phyloP scores from a whole-genome alignment of 306 rosid genomes.

The Senna siamea region DNA sequence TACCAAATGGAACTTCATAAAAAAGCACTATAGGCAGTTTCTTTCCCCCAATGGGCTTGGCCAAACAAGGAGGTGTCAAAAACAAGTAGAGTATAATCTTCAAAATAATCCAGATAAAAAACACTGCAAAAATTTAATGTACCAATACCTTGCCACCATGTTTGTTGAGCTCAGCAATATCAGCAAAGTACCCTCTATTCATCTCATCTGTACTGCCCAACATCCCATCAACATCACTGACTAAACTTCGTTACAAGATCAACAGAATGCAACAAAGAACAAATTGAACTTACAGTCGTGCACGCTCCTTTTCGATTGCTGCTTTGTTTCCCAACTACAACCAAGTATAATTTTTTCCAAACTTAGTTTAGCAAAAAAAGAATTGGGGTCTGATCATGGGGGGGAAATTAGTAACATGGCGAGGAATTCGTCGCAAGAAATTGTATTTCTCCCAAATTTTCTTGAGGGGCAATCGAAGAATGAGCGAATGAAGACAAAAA shows the following conservation, averaged over 20 bases:
- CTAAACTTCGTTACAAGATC: slow-evolving; percentile 27
- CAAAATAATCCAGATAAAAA: background rate
- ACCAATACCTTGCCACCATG: slow-evolving; percentile 87
- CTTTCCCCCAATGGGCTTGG: too few species aligned
- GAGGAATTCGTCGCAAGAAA: background rate
- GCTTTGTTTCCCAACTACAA: slow-evolving; percentile 71
- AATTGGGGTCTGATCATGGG: background rate
- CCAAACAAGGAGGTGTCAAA: background rate
- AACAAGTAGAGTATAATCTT: background rate
- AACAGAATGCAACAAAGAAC: background rate
- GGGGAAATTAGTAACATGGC: background rate
- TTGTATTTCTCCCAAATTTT: slow-evolving; percentile 6
- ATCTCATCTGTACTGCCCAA: slow-evolving; percentile 87
- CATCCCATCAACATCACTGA: slow-evolving; percentile 40
- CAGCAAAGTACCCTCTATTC: slow-evolving; percentile 85
- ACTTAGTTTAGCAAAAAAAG: background rate
- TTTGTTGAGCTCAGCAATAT: slow-evolving; percentile 66
- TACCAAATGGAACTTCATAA: too few species aligned
- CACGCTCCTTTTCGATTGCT: slow-evolving; percentile 77
- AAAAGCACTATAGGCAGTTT: too few species aligned
- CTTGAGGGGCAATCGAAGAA: background rate
- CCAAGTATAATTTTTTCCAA: slow-evolving; percentile 1
- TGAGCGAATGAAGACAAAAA: background rate
- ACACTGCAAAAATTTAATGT: background rate
- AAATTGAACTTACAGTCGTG: slow-evolving; percentile 74